Percentiles rank a stretch among this genome's conserved stretches.
phyloP scores from a whole-genome alignment of 208 protist species.

The Trypanosoma cruzi region DNA sequence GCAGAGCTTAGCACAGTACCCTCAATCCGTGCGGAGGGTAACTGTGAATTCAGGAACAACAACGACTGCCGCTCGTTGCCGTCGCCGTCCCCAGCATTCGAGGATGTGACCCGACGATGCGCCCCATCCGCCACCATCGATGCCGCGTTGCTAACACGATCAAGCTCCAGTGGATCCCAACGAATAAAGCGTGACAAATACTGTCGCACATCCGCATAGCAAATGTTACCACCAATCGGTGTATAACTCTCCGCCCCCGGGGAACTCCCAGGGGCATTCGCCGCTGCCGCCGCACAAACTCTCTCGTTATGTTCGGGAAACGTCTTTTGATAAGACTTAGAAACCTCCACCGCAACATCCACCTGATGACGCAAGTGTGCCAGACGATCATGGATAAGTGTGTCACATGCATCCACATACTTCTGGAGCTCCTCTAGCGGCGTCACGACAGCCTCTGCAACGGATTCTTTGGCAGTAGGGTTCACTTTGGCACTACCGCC shows the following conservation, averaged over 20 bases:
- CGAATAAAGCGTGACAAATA: constrained; percentile 47
- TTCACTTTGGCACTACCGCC: not conserved
- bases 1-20: not conserved
- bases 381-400: constrained; percentile 30
- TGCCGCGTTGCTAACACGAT: not conserved
- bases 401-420: constrained; percentile 31
- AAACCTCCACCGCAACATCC: constrained; percentile 29
- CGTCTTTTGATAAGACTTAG: constrained; percentile 19
- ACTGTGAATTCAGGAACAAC: not conserved
- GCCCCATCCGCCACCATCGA: not conserved
- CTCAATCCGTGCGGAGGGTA: not conserved
- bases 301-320: constrained; percentile 9
- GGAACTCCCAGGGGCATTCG: constrained; percentile 15
- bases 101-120: not conserved
- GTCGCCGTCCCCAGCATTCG: not conserved
- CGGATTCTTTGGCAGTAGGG: not conserved
- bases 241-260: constrained; percentile 12
- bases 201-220: constrained; percentile 37
- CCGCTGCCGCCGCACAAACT: not conserved
- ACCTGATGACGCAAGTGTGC: constrained; percentile 30
- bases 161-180: constrained; percentile 33
- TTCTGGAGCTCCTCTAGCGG: constrained; percentile 18
- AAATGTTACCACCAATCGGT: constrained; percentile 21
- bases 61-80: not conserved
- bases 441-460: constrained; percentile 1